Evolutionary conservation across 2,329 filamentous ascomycete genomes (phyloP), one percentile per base, ranked within the genome.

Genomic region (Fonsecaea monophora): DNA sequence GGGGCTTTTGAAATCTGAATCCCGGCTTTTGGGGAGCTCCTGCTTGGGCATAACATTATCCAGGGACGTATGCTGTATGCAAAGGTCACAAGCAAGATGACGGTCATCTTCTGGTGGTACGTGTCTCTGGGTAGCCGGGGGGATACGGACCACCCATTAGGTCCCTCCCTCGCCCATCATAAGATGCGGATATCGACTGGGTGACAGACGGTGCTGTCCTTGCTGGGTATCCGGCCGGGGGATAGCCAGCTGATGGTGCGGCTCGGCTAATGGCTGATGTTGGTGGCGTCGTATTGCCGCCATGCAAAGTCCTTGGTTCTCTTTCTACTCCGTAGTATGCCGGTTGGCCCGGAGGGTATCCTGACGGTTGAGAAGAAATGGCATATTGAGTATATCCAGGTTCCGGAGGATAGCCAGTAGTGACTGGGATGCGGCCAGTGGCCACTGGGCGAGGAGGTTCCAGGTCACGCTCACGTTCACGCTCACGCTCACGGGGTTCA

Each of bases 221-320:
- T 3, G 61, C 56, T 13, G 68, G 42, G 65, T 70, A 72, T 35
- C 54, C 61, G 35, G 63, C 42, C 21, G 58, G 60, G 38, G 42
- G 35, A 63, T 71, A 72, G 21, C 60, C 71, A 45, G 64, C 60
- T n/a, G 60, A 32, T 32, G 62, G 67, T 15, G 48, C 48, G 34
- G 59, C 30, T 53, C 69, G 60, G 45, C 62, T 70, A 34, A 68
- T 67, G 25, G 67, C 58, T n/a, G 67, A 60, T n/a, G 45, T 50
- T 30, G 71, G 69, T 25, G 71, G 69, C 8, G 71, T 70, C 7
- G 62, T 63, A 34, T 64, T 68, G 12, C 66, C 71, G 13, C 62
- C 63, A 56, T 55, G 57, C 32, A 69, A 67, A 13, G 67, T 68
- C 60, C 71, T 66, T 25, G 71, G 71, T 53, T 72, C 71, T 66